phyloP scores from a whole-genome alignment of 495 filamentous ascomycete species.

The Penicillium flavigenum region DNA sequence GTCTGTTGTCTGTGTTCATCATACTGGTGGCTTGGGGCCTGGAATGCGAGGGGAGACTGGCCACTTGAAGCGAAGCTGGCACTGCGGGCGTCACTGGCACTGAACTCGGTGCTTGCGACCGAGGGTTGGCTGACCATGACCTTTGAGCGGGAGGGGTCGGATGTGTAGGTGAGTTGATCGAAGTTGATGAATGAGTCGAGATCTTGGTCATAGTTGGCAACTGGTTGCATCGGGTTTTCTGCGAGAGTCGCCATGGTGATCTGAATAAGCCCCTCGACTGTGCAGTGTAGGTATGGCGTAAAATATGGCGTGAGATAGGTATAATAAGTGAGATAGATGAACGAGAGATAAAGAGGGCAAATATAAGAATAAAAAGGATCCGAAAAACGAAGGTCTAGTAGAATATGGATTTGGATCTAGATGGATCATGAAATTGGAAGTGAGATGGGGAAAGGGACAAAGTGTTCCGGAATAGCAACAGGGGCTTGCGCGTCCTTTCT shows the following conservation, averaged over 20 bases:
- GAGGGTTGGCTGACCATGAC: conserved; percentile 39
- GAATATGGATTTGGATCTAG: conserved; percentile 14
- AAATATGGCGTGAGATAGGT: background rate
- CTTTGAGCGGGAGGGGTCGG: conserved; percentile 44
- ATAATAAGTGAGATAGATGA: conserved; percentile 6
- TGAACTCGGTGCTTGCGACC: conserved; percentile 41
- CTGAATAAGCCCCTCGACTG: conserved; percentile 6
- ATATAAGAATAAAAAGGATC: background rate
- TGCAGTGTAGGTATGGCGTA: background rate
- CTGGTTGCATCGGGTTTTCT: conserved; percentile 36
- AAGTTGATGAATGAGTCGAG: conserved; percentile 53
- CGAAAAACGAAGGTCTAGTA: conserved; percentile 13
- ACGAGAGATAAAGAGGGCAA: conserved; percentile 10
- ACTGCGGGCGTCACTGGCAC: conserved; percentile 38
- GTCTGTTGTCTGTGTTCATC: conserved; percentile 90
- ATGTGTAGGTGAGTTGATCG: conserved; percentile 48
- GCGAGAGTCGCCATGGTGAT: conserved; percentile 44
- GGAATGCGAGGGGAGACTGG: conserved; percentile 57
- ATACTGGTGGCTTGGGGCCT: conserved; percentile 88
- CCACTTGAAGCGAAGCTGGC: conserved; percentile 43
- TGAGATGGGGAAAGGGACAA: conserved; percentile 9
- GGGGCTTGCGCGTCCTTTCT: conserved; percentile 42
- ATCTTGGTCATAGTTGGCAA: conserved; percentile 44
- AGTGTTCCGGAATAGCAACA: conserved; percentile 33
- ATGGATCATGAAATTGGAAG: conserved; percentile 12